phyloP scores from a whole-genome alignment of 148 eudicot genomes.

The Spergularia marina region DNA sequence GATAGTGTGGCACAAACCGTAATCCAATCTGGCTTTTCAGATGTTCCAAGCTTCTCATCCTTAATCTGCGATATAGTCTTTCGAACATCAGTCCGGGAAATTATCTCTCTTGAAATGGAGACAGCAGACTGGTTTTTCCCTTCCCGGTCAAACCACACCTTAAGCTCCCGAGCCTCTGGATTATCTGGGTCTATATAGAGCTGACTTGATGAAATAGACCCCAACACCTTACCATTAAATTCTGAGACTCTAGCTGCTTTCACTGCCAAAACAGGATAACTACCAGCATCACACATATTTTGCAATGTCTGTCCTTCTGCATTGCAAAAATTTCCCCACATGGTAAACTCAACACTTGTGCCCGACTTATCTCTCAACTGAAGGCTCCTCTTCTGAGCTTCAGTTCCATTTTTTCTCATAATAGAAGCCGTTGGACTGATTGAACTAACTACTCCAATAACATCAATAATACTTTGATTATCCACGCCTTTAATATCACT shows the following conservation, averaged over 20 bases:
- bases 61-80: constrained; percentile 82
- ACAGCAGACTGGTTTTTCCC: constrained; percentile 54
- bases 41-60: constrained; percentile 88
- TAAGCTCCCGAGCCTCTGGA: constrained; percentile 67
- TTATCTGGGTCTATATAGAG: constrained; percentile 84
- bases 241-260: constrained; percentile 74
- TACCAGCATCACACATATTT: constrained; percentile 70
- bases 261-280: constrained; percentile 76
- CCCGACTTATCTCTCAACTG: constrained; percentile 90
- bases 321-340: constrained; percentile 92
- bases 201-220: constrained; percentile 65
- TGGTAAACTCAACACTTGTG: constrained; percentile 73
- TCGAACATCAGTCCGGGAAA: constrained; percentile 47
- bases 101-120: constrained; percentile 64
- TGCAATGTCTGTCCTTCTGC: constrained; percentile 75
- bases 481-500: constrained; percentile 70
- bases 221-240: constrained; percentile 78
- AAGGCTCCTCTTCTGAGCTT: constrained; percentile 72
- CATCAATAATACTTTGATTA: constrained; percentile 52
- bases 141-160: constrained; percentile 70
- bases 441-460: constrained; percentile 78
- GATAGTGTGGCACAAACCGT: constrained; percentile 65
- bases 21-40: constrained; percentile 93
- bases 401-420: constrained; percentile 79
- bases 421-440: constrained; percentile 63